Evolutionary conservation across 208 protist genomes (phyloP), one percentile per base, ranked within the genome.

Genomic region (Trypanosoma rangeli): DNA sequence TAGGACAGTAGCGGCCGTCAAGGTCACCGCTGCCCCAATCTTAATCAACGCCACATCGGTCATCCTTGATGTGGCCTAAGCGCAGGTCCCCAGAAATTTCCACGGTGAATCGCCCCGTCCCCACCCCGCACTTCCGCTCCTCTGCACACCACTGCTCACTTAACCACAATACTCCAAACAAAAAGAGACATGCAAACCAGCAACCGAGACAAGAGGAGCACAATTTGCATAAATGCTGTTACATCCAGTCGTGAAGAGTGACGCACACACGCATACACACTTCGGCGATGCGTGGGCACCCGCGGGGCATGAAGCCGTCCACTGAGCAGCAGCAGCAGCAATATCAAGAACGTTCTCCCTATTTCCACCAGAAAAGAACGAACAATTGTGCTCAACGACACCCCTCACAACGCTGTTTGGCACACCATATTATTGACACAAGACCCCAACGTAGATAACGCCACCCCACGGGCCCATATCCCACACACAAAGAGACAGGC

Each of bases 1-100:
- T 67, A 84, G 26, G 39, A 76, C 76, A 39, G 82, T 87, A 54
- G 73, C 64, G 42, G 84, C 29, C 37, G 84, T 86, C 48, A 90
- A 64, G 62, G 68, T 57, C 20, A 62, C 35, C 28, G 78, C 68
- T 33, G 76, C 74, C 5, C 78, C 55, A 12, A 80, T 3, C 58
- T 84, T 82, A 31, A 68, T 1, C 74, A 69, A 24, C 29, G 71
- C 56, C 31, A 70, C 50, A 63, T 28, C 12, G 20, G n/a, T 16
- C 64, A 69, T 69, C 31, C 33, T 18, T 53, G n/a, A 1, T 18
- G 42, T 53, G 16, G 16, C 49, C 2, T 18, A 26, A 18, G 42
- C 42, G 42, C 12, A 46, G 15, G 8, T 16, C 42, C 13, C 12
- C 42, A 46, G 42, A 5, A 46, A 9, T 9, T 15, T 1, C 42